A percentile compares a stretch with the other conserved stretches of the same genome.
Evolutionary conservation across 768 basidiomycete genomes (phyloP).

Genomic region (Zangia roseola): DNA sequence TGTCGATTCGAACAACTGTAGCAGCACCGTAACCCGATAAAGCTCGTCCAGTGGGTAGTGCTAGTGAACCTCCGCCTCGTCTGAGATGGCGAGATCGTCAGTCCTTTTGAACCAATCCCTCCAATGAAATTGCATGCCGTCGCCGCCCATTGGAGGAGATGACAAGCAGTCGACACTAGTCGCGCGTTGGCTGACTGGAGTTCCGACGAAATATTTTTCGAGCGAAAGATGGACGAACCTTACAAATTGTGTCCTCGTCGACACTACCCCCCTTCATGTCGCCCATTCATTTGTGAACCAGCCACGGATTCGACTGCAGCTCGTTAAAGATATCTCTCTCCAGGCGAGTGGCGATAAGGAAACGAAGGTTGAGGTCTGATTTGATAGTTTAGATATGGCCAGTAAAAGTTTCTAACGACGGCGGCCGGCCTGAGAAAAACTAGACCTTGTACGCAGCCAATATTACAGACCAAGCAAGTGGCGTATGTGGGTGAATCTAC

Average conservation of each 20-base stretch:
- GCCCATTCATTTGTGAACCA: background rate
- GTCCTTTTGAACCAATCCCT: background rate
- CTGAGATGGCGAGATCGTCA: background rate
- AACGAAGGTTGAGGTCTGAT: slow-evolving; percentile 1
- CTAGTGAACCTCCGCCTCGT: too few species aligned
- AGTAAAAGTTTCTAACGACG: slow-evolving; percentile 14
- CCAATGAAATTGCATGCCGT: slow-evolving; percentile 17
- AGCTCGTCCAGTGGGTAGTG: background rate
- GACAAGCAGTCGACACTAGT: slow-evolving; percentile 11
- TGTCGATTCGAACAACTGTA: background rate
- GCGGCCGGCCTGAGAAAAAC: too few species aligned
- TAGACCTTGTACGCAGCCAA: too few species aligned
- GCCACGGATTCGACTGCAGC: background rate
- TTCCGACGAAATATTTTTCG: background rate
- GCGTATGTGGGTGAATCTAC: too few species aligned
- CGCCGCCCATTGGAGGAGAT: slow-evolving; percentile 26
- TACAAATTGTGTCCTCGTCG: background rate
- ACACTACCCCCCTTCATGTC: background rate
- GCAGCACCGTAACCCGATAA: background rate
- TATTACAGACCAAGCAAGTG: too few species aligned
- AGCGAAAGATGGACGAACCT: background rate
- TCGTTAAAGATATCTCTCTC: slow-evolving; percentile 7
- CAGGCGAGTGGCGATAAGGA: slow-evolving; percentile 16
- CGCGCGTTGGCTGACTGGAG: background rate
- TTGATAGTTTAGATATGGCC: background rate